Percentiles rank a stretch among this genome's conserved stretches.
Conservation (phyloP, 1,139 yeast species). For the Suhomyces kunorum region DNA sequence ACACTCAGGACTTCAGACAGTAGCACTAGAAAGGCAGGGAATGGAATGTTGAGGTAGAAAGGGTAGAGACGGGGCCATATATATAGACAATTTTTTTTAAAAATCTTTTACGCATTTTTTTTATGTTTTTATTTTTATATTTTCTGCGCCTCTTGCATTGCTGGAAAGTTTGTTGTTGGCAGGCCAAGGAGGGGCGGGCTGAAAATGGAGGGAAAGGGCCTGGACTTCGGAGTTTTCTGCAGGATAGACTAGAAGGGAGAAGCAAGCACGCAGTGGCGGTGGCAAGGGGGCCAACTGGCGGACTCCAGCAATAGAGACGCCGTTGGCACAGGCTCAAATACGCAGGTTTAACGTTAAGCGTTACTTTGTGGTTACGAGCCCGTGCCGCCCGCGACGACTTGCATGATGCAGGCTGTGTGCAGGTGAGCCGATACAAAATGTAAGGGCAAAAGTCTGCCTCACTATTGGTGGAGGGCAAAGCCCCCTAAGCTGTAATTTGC, state of each 20-base stretch:
- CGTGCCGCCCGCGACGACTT: not conserved
- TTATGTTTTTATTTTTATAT: slow-evolving; percentile 9
- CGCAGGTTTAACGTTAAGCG: not conserved
- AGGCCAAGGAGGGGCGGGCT: slow-evolving; percentile 5
- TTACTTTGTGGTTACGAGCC: slow-evolving; percentile 1
- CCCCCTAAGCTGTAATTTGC: slow-evolving; percentile 8
- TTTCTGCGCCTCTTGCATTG: slow-evolving; percentile 7
- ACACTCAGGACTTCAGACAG: slow-evolving; percentile 10
- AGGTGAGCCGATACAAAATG: not conserved
- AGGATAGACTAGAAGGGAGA: not conserved
- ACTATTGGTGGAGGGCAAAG: slow-evolving; percentile 9
- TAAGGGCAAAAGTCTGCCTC: slow-evolving; percentile 6
- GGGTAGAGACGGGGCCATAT: slow-evolving; percentile 12
- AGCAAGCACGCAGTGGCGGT: not conserved
- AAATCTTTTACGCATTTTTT: slow-evolving; percentile 9
- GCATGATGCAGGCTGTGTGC: slow-evolving; percentile 2
- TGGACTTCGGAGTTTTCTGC: no score
- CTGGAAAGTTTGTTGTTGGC: slow-evolving; percentile 4
- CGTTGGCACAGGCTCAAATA: not conserved
- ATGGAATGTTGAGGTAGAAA: not conserved
- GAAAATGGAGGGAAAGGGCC: not conserved
- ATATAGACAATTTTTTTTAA: slow-evolving; percentile 13
- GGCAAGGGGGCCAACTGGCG: not conserved
- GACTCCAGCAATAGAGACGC: not conserved
- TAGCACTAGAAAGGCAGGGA: not conserved